Base-by-base conservation (phyloP, 1,284 basidiomycete species). In the Naganishia albida region DNA sequence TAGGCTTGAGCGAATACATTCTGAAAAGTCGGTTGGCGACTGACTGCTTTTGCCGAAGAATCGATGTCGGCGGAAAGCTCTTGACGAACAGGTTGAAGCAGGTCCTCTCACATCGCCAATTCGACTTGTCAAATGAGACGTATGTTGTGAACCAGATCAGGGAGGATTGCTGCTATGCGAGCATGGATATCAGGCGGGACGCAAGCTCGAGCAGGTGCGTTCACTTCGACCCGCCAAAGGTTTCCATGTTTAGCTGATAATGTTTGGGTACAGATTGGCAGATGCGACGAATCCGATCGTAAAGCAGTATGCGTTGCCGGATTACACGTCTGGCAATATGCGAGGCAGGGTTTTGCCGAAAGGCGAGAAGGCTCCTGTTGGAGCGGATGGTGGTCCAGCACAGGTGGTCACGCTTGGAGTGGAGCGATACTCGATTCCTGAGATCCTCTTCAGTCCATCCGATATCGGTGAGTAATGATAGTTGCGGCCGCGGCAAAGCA, bases 81-180 rank as follows among this genome's bases (percentile, higher is more conserved):
- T 78, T 98, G 64, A 97, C 94, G 28, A 97, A 96, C 79, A 89
- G 95, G 62, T 83, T 98, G 40, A 96, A 97, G 74, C 91, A 94
- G 74, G 83, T 93, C 55, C 86, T 95, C 13, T 95, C 92, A 13
- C 97, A 91, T 77, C 87, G 92, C 38, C 94, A 98, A 74, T 95
- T 91, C 89, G 93, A 97, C 77, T 92, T 97, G 90, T 93, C 93
- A 86, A 93, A 97, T 74, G 90, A 96, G 79, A 93, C 91, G 0
- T 86, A 89, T 77, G 88, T 97, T 72, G 88, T 96, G 80, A 93
- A 93, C 79, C 85, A 90, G 69, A 88, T 93, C 72, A 93, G 95
- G 76, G 91, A 87, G 74, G 79, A 83, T 15, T 93, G 90, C 75
- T 91, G 90, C 77, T 97, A 89, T 77, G 88, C 96, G 60, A 87